A percentile compares a stretch with the other conserved stretches of the same genome.
Conservation (phyloP, 352 stramenopile genomes). For the Globisporangium solare region DNA sequence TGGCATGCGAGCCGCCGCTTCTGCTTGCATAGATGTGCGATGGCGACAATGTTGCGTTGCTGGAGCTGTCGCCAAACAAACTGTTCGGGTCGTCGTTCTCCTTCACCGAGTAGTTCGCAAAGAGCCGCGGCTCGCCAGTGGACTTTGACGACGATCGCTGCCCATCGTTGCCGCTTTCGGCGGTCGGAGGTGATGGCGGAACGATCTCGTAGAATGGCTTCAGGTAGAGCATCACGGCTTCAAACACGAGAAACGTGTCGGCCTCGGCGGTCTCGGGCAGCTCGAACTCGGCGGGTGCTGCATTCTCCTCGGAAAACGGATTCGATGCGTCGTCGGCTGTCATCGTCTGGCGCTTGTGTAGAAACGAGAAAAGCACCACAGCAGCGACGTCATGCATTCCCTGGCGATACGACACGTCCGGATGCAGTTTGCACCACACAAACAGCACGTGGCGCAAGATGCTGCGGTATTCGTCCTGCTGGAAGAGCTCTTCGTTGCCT, state of each 20-base stretch:
- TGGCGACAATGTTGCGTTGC: background rate
- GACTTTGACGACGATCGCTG: constrained; percentile 7
- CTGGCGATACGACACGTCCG: constrained; percentile 79
- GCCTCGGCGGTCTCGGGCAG: constrained; percentile 47
- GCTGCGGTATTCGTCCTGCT: constrained; percentile 56
- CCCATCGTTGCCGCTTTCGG: constrained; percentile 23
- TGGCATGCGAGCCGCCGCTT: background rate
- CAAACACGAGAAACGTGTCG: constrained; percentile 71
- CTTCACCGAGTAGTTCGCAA: constrained; percentile 19
- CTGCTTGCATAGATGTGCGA: background rate
- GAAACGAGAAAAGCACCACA: constrained; percentile 72
- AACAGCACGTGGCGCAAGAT: constrained; percentile 76
- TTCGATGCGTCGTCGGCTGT: constrained; percentile 6
- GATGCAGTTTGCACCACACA: constrained; percentile 77
- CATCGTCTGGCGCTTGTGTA: constrained; percentile 11
- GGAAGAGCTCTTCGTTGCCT: constrained; percentile 74
- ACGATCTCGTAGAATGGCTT: constrained; percentile 74
- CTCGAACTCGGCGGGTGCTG: background rate
- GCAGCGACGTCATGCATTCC: constrained; percentile 83
- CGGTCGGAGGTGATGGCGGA: constrained; percentile 5
- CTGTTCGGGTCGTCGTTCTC: constrained; percentile 18
- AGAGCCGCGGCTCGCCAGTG: constrained; percentile 19
- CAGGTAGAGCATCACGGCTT: constrained; percentile 71
- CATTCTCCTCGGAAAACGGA: constrained; percentile 13
- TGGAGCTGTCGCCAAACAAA: constrained; percentile 1